phyloP scores from a whole-genome alignment of 176 grass and related monocot genomes.

The Calamus simplicifolius region DNA sequence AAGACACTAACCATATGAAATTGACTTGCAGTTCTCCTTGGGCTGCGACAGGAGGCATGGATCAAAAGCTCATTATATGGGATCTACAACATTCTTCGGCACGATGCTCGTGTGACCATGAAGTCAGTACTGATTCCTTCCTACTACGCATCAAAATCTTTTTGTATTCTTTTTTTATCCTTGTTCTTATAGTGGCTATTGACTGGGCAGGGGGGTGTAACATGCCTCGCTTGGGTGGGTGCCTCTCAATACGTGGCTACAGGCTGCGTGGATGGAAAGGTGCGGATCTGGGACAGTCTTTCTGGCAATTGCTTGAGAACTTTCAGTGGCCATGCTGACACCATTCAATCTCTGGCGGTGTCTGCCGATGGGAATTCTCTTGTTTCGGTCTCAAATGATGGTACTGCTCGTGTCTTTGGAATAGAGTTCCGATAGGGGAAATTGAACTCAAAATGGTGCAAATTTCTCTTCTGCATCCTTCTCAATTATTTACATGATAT shows the following conservation, averaged over 20 bases:
- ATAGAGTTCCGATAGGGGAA: no score
- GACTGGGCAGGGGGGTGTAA: conserved; percentile 55
- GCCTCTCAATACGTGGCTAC: conserved; percentile 59
- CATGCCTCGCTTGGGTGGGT: conserved; percentile 53
- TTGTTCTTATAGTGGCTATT: background rate
- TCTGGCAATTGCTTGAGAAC: conserved; percentile 39
- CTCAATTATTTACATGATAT: no score
- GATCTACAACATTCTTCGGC: conserved; percentile 43
- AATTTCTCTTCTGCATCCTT: no score
- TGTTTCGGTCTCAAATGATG: no score
- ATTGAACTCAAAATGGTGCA: no score
- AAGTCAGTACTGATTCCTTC: conserved; percentile 23
- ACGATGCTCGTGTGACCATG: conserved; percentile 62
- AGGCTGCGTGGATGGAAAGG: conserved; percentile 63
- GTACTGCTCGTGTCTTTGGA: no score
- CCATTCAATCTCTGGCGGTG: conserved; percentile 51
- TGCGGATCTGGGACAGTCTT: conserved; percentile 86
- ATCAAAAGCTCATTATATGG: conserved; percentile 81
- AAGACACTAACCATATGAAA: background rate
- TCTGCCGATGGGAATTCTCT: conserved; percentile 16
- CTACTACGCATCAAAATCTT: no score
- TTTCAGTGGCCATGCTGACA: conserved; percentile 42
- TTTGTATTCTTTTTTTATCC: background rate
- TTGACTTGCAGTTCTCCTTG: conserved; percentile 32
- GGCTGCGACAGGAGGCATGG: conserved; percentile 67